Evolutionary conservation across 2,329 filamentous ascomycete genomes (phyloP).

Genomic region (Colletotrichum sp.): DNA sequence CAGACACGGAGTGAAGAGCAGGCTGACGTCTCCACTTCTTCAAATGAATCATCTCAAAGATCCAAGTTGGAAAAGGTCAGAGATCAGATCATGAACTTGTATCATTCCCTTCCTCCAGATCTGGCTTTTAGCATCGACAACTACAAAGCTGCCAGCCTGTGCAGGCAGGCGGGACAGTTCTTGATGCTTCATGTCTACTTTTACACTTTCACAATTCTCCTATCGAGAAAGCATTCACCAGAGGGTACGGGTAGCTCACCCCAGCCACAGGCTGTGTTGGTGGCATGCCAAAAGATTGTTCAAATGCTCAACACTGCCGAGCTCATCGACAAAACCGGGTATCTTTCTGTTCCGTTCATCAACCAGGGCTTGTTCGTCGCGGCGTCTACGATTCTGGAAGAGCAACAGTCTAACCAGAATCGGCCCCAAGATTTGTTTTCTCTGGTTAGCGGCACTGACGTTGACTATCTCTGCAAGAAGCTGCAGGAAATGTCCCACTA

Average conservation of each 20-base stretch:
- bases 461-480: neutral
- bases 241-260: neutral
- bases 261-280: neutral
- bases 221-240: neutral
- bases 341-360: neutral
- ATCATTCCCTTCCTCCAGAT: neutral
- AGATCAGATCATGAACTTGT: neutral
- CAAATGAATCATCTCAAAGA: neutral
- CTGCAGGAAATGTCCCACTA: neutral
- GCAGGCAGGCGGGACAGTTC: neutral
- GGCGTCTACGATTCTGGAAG: neutral
- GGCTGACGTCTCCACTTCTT: accelerated
- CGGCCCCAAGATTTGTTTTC: neutral
- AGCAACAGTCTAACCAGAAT: neutral
- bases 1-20: neutral
- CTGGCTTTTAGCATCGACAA: neutral
- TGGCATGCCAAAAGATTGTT: neutral
- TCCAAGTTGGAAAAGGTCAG: neutral
- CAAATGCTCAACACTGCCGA: neutral
- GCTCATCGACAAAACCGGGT: neutral
- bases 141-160: neutral
- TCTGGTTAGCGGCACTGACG: neutral
- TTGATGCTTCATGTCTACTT: neutral
- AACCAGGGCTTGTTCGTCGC: neutral
- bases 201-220: neutral